phyloP scores from a whole-genome alignment of 2,329 filamentous ascomycete genomes.

The Cadophora luteo-olivacea region DNA sequence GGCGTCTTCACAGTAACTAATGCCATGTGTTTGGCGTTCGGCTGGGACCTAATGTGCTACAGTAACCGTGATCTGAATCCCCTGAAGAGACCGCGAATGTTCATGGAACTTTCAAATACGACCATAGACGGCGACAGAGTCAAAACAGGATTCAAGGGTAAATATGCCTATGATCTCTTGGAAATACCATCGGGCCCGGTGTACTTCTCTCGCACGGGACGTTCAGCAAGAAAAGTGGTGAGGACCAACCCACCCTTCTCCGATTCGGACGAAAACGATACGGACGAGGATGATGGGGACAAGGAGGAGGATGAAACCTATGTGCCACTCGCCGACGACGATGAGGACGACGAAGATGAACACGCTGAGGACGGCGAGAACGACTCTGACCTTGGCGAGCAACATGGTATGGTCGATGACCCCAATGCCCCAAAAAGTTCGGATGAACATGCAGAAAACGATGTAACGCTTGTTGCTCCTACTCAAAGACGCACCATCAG shows the following conservation, averaged over 20 bases:
- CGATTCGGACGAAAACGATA: too few relatives aligned
- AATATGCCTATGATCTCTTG: neutral
- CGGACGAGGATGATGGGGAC: too few relatives aligned
- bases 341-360: too few relatives aligned
- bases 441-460: neutral
- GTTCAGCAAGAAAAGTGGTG: neutral
- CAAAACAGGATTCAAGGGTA: neutral
- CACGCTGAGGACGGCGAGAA: too few relatives aligned
- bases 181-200: neutral
- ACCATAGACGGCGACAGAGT: neutral
- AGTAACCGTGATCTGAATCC: neutral
- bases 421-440: neutral
- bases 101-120: neutral
- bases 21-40: neutral
- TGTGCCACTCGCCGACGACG: too few relatives aligned
- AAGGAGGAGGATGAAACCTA: too few relatives aligned
- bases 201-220: neutral
- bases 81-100: neutral
- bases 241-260: too few relatives aligned
- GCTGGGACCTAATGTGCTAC: neutral
- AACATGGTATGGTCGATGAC: neutral
- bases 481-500: too few relatives aligned
- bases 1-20: neutral
- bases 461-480: neutral
- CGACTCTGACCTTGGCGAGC: neutral